phyloP scores from a whole-genome alignment of 257 asterid species.

The Thymus mandschuricus region DNA sequence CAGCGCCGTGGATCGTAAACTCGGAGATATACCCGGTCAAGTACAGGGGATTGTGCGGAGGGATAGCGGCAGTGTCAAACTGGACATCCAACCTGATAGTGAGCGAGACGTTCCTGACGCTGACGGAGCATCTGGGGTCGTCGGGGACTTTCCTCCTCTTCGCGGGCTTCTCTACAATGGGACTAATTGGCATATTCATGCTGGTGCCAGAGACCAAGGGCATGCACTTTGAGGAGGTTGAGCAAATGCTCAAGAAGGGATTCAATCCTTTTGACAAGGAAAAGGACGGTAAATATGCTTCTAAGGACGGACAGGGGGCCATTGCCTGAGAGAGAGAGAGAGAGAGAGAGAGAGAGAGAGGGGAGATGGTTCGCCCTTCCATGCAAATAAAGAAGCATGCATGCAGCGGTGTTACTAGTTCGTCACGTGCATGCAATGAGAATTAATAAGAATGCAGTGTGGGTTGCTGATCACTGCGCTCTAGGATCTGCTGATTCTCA shows the following conservation, averaged over 20 bases:
- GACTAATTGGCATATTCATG: conserved; percentile 50
- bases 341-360: neutral
- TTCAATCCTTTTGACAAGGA: conserved; percentile 47
- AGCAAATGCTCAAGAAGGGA: conserved; percentile 53
- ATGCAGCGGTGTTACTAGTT: too few species aligned
- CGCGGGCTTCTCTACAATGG: conserved; percentile 50
- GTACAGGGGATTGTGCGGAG: conserved; percentile 69
- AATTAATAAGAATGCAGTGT: too few species aligned
- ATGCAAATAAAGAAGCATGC: too few species aligned
- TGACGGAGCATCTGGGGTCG: conserved; percentile 55
- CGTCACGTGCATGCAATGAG: too few species aligned
- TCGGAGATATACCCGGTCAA: conserved; percentile 66
- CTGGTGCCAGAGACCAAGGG: conserved; percentile 74
- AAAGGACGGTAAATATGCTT: neutral
- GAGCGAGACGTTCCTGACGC: conserved; percentile 56
- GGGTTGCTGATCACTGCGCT: too few species aligned
- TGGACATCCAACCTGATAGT: conserved; percentile 65
- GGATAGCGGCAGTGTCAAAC: conserved; percentile 65
- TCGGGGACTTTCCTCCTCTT: conserved; percentile 62
- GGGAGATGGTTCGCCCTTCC: too few species aligned
- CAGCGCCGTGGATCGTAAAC: conserved; percentile 74
- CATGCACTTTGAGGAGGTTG: conserved; percentile 66
- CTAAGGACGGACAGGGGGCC: neutral
- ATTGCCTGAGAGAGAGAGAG: neutral
- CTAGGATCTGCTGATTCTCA: too few species aligned